Conservation (phyloP, 768 basidiomycete species). For the Leccinum truebloodii region DNA sequence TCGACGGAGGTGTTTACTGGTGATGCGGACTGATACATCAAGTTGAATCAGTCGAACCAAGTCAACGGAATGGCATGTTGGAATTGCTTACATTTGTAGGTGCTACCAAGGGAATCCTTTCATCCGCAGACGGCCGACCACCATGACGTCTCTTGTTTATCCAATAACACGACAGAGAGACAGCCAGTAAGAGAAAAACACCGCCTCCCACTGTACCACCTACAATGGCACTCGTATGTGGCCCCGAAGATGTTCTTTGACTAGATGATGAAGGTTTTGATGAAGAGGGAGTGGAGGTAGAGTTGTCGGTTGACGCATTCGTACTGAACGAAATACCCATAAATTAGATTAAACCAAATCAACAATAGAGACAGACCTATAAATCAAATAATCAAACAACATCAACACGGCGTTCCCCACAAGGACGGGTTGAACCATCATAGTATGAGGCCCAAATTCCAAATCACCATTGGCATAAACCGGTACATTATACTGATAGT, state of each 20-base stretch:
- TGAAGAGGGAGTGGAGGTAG: neutral
- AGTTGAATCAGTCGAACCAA: neutral
- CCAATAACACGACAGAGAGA: neutral
- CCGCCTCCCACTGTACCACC: slow-evolving; percentile 8
- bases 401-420: slow-evolving; percentile 3
- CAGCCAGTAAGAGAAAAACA: neutral
- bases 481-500: slow-evolving; percentile 17
- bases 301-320: neutral
- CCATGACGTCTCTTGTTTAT: neutral
- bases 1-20: neutral
- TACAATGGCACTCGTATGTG: slow-evolving; percentile 3
- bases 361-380: slow-evolving; percentile 12
- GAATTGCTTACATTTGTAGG: neutral
- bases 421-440: slow-evolving; percentile 12
- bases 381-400: slow-evolving; percentile 23
- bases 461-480: slow-evolving; percentile 17
- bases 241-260: neutral
- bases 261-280: neutral
- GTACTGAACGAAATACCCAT: slow-evolving; percentile 5
- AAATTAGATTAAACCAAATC: neutral
- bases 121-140: neutral
- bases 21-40: neutral
- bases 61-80: neutral
- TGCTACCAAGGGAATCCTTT: neutral
- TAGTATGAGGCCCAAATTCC: slow-evolving; percentile 4